Base-by-base conservation (phyloP, 208 protist genomes). In the Crithidia fasciculata region DNA sequence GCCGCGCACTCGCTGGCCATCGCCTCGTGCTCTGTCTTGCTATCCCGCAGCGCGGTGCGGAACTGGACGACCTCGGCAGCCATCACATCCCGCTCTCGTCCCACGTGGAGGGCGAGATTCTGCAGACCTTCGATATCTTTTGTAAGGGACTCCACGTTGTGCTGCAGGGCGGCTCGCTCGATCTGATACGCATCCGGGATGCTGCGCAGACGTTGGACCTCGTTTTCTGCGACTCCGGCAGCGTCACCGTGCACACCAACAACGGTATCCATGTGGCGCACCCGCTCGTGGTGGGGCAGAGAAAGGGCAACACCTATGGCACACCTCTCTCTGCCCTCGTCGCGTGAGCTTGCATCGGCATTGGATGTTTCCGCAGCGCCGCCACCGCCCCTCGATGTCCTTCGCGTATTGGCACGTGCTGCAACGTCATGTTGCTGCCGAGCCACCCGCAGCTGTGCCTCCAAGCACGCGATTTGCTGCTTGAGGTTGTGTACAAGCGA, bases 401-500 rank as follows among this genome's bases (percentile, higher is more conserved):
- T 69, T 4, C 49, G 37, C 19, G 44, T 19, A 6, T 41, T 15
- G 8, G 55, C 10, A 37, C 74, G 74, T 5, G 60, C 19, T 5
- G 57, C 19, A 8, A 57, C 39, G 36, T 78, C 70, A 18, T 78
- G 70, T 57, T 75, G 63, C 65, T 71, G 60, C 64, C 81, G 81
- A 7, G 83, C 41, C 3, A 81, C 58, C 1, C 56, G 65, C 7
- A 91, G 73, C 78, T 95, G 87, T 44, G 76, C 69, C 53, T 92
- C 87, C 5, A 95, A 61, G 45, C 84, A 90, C 3, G 69, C 59
- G 41, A 95, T 82, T 59, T 95, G 90, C 28, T 77, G 57, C 74
- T 91, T 92, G 1, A 95, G 78, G 56, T 95, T 95, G 8, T 76
- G 72, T 12, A 94, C 85, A 13, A 94, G 79, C 2, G 71, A 80